These are phyloP conservation scores for Rubus parviflorus DNA, from an alignment of 306 rosid species.

Conservation along the genomic window DNA sequence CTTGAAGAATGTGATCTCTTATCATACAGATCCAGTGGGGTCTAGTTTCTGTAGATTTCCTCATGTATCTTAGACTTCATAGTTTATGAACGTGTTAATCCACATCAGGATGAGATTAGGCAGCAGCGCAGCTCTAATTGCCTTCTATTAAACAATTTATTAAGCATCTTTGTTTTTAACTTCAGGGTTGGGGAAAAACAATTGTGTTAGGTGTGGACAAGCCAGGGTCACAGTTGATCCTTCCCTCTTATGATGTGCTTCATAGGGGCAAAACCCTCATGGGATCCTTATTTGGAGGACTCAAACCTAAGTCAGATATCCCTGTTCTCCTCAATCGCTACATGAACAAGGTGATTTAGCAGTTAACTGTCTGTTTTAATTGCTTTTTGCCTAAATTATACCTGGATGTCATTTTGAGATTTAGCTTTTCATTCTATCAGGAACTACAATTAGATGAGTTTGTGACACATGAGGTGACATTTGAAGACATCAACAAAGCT, in stretches of 20 bases:
- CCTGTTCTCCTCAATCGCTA: constrained; percentile 72
- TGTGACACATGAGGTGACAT: constrained; percentile 64
- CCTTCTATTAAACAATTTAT: background rate
- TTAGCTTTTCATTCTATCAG: constrained; percentile 27
- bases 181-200: constrained; percentile 94
- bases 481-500: constrained; percentile 77
- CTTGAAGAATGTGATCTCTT: background rate
- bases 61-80: background rate
- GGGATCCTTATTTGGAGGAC: constrained; percentile 83
- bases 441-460: constrained; percentile 75
- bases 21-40: background rate
- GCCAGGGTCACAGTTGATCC: constrained; percentile 52
- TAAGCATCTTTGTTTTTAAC: background rate
- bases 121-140: background rate
- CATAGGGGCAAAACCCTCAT: constrained; percentile 49
- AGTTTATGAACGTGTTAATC: background rate
- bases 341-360: constrained; percentile 59
- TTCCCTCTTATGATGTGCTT: constrained; percentile 51
- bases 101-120: background rate
- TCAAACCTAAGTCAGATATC: constrained; percentile 69
- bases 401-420: background rate
- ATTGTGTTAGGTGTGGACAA: constrained; percentile 71
- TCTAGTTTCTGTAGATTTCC: background rate
- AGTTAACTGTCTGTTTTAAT: background rate
- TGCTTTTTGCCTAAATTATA: background rate